Conservation (phyloP, 192 early-diverging fungal species). For the Allomyces macrogynus region DNA sequence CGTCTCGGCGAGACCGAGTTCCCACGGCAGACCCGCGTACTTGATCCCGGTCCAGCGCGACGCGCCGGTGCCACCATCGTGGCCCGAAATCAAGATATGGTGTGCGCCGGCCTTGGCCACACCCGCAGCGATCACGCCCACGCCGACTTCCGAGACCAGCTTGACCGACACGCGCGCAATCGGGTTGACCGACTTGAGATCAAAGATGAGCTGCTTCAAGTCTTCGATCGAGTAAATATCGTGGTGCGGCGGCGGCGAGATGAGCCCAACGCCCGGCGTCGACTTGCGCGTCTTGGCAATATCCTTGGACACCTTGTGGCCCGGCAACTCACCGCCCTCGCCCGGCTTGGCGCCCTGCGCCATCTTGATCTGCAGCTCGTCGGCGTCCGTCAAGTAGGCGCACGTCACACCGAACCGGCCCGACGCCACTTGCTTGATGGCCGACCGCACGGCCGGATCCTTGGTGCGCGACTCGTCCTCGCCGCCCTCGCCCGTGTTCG, state of each 20-base stretch:
- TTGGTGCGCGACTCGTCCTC: slow-evolving; percentile 75
- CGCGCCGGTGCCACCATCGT: slow-evolving; percentile 97
- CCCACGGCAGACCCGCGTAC: slow-evolving; percentile 96
- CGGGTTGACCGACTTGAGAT: slow-evolving; percentile 86
- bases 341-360: slow-evolving; percentile 98
- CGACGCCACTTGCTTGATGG: slow-evolving; percentile 97
- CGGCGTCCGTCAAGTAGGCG: slow-evolving; percentile 80
- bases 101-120: slow-evolving; percentile 94
- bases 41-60: slow-evolving; percentile 95
- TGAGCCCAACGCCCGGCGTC: slow-evolving; percentile 85
- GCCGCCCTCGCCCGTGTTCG: slow-evolving; percentile 97
- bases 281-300: slow-evolving; percentile 80
- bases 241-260: slow-evolving; percentile 95
- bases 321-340: slow-evolving; percentile 75
- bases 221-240: slow-evolving; percentile 99
- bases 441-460: slow-evolving; percentile 48
- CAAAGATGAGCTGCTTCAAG: slow-evolving; percentile 95
- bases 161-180: slow-evolving; percentile 85
- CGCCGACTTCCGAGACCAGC: slow-evolving; percentile 91
- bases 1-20: slow-evolving; percentile 94
- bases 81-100: slow-evolving; percentile 83
- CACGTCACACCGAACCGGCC: slow-evolving; percentile 95
- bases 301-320: slow-evolving; percentile 48
- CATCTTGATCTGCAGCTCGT: slow-evolving; percentile 99
- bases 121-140: slow-evolving; percentile 90